These are phyloP conservation scores for Flagelloscypha sp. DNA, from an alignment of 768 basidiomycete genomes.

Conservation along the genomic window DNA sequence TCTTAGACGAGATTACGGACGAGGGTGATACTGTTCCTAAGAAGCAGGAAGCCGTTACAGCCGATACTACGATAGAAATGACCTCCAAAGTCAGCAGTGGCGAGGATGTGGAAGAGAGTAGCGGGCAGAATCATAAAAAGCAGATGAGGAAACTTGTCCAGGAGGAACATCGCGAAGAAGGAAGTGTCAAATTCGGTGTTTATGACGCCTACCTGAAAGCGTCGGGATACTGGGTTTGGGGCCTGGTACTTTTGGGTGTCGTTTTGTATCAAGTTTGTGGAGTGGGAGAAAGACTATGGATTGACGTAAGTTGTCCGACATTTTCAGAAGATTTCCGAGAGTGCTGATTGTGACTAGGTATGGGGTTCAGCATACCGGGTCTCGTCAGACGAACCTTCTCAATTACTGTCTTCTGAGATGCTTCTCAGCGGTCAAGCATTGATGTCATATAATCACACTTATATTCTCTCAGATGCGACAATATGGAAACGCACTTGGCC, in stretches of 20 bases:
- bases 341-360: constrained; percentile 36
- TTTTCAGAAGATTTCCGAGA: constrained; percentile 22
- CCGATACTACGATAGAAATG: background rate
- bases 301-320: constrained; percentile 39
- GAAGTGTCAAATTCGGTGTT: constrained; percentile 36
- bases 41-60: constrained; percentile 13
- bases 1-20: constrained; percentile 38
- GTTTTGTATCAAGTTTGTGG: constrained; percentile 43
- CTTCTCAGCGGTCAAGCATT: too few species aligned
- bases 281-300: constrained; percentile 63
- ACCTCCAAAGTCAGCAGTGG: background rate
- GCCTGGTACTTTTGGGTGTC: constrained; percentile 39
- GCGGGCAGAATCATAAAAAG: too few species aligned
- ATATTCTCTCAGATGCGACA: too few species aligned
- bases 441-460: too few species aligned
- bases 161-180: constrained; percentile 38
- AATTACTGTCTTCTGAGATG: too few species aligned
- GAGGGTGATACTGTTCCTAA: constrained; percentile 19
- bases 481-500: too few species aligned
- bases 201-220: constrained; percentile 24
- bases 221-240: constrained; percentile 56
- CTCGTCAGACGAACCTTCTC: too few species aligned
- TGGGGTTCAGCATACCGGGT: constrained; percentile 63
- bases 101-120: constrained; percentile 13
- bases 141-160: constrained; percentile 33